Conservation (phyloP, 257 asterid genomes). For the Anisodus acutangulus region DNA sequence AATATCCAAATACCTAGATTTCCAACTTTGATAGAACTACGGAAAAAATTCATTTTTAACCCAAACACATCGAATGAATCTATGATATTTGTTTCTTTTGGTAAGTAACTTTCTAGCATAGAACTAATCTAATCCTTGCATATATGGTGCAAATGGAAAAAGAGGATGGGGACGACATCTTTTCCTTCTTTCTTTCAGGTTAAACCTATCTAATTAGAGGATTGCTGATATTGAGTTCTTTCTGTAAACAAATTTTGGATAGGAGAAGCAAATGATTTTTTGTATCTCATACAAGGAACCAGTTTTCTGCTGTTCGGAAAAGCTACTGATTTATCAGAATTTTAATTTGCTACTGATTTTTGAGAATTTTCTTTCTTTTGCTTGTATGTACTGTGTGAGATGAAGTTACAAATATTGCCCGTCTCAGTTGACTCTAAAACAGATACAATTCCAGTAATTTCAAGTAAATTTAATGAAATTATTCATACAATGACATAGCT, state of each 20-base stretch:
- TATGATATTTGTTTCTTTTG: not conserved
- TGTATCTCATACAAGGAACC: not conserved
- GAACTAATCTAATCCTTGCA: not conserved
- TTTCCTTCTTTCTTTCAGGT: not conserved
- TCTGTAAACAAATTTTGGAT: not conserved
- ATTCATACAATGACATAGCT: not conserved
- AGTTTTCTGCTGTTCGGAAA: not conserved
- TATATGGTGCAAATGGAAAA: not conserved
- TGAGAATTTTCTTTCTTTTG: not conserved
- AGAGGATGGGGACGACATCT: not conserved
- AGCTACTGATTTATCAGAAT: not conserved
- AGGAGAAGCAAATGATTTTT: not conserved
- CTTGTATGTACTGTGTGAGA: not conserved
- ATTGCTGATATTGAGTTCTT: not conserved
- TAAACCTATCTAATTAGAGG: too few species aligned
- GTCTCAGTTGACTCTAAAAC: not conserved
- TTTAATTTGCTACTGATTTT: not conserved
- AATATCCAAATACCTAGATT: not conserved
- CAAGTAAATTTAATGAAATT: not conserved
- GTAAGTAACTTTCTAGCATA: not conserved
- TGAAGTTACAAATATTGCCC: not conserved
- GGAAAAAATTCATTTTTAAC: not conserved
- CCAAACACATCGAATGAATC: not conserved
- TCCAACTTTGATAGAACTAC: not conserved
- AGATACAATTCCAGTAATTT: not conserved